phyloP scores from a whole-genome alignment of 768 basidiomycete genomes.

The Dictyophora rubrovolvata region DNA sequence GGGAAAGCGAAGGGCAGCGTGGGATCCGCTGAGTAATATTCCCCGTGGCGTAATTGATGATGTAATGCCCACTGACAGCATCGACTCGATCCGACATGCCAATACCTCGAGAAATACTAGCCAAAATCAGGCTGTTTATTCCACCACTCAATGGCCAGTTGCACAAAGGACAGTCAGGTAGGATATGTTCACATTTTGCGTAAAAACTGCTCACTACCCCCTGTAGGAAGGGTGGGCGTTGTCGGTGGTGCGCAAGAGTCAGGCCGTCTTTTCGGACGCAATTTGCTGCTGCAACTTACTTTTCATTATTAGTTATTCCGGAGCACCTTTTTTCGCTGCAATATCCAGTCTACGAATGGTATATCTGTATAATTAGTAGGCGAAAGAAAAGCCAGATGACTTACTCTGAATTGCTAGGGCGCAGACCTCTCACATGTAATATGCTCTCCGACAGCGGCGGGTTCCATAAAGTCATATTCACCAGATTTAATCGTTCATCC shows the following conservation, averaged over 20 bases:
- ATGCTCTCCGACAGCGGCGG: conserved; percentile 86
- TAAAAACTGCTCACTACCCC: background rate
- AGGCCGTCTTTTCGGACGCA: conserved; percentile 19
- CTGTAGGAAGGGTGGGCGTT: conserved; percentile 77
- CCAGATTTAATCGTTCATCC: conserved; percentile 97
- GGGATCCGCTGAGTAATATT: background rate
- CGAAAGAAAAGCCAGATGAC: conserved; percentile 17
- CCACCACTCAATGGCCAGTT: conserved; percentile 82
- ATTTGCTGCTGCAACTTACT: background rate
- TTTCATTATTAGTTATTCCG: conserved; percentile 62
- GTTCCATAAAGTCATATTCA: conserved; percentile 93
- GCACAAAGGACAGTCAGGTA: conserved; percentile 93
- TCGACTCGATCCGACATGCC: conserved; percentile 37
- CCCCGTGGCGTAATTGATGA: background rate
- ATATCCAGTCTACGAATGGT: conserved; percentile 85
- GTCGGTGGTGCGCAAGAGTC: conserved; percentile 91
- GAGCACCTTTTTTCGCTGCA: conserved; percentile 92
- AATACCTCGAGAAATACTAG: conserved; percentile 47
- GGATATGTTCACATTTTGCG: conserved; percentile 13
- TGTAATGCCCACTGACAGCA: background rate
- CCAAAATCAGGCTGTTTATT: conserved; percentile 72
- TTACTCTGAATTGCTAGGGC: conserved; percentile 38
- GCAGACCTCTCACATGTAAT: conserved; percentile 96
- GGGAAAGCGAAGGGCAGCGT: background rate
- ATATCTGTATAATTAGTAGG: background rate